Conservation (phyloP, 768 basidiomycete genomes). For the Kwoniella mangroviensis region DNA sequence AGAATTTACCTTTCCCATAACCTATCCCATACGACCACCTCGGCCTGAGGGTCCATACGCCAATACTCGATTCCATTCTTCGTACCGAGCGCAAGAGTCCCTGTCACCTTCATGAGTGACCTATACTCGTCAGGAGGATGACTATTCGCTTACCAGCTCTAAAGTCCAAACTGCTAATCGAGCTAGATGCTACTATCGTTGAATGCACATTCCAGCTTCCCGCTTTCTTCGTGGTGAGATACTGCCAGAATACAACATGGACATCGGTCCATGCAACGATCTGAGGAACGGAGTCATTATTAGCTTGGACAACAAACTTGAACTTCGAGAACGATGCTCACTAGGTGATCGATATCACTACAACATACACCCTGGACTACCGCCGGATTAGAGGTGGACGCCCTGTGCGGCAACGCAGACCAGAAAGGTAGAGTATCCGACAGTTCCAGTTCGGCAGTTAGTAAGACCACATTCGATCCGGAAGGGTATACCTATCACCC, state of each 20-base stretch:
- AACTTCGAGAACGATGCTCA: constrained; percentile 13
- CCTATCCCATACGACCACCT: constrained; percentile 51
- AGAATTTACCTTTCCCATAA: constrained; percentile 44
- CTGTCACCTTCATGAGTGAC: constrained; percentile 15
- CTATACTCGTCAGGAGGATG: neutral
- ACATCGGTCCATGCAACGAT: constrained; percentile 46
- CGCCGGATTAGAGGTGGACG: constrained; percentile 27
- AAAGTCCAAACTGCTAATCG: constrained; percentile 39
- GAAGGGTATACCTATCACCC: constrained; percentile 39
- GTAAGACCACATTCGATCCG: constrained; percentile 32
- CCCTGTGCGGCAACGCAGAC: constrained; percentile 40
- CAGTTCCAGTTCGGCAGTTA: constrained; percentile 37
- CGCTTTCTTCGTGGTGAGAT: constrained; percentile 7
- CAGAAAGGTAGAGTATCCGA: constrained; percentile 42
- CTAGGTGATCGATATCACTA: constrained; percentile 21
- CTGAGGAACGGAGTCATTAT: constrained; percentile 14
- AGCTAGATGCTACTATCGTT: constrained; percentile 33
- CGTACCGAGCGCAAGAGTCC: constrained; percentile 39
- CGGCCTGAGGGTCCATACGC: constrained; percentile 37
- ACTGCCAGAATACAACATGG: constrained; percentile 46
- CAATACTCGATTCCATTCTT: constrained; percentile 45
- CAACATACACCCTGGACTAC: constrained; percentile 38
- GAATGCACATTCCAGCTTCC: constrained; percentile 41
- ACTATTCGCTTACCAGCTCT: constrained; percentile 25
- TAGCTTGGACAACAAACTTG: too few relatives aligned